Evolutionary conservation across 371 early-diverging fungal species (phyloP).

Genomic region (Mortierella sp.): DNA sequence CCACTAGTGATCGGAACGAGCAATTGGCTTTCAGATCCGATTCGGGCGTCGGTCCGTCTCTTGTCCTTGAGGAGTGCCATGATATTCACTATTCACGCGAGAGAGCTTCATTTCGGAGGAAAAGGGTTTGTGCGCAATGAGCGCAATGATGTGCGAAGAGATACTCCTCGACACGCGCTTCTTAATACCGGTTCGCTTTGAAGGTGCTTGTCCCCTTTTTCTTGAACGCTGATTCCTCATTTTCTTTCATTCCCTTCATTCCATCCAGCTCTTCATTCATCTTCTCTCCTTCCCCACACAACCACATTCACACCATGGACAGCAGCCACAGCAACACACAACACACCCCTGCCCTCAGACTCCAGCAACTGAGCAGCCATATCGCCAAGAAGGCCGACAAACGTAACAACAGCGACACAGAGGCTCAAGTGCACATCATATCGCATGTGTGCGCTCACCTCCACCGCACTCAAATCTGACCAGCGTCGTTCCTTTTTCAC

Average conservation of each 20-base stretch:
- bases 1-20: too few relatives aligned
- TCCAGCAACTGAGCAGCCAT: slow-evolving; percentile 49
- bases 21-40: too few relatives aligned
- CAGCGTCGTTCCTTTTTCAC: not conserved
- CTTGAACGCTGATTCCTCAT: not conserved
- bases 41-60: too few relatives aligned
- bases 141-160: too few relatives aligned
- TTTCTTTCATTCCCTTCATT: not conserved
- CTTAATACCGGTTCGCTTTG: not conserved
- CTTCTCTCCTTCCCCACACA: not conserved
- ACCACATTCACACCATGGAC: slow-evolving; percentile 16
- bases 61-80: too few relatives aligned
- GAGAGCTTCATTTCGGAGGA: too few relatives aligned
- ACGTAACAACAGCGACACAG: slow-evolving; percentile 7
- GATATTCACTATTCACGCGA: too few relatives aligned
- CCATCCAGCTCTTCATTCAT: not conserved
- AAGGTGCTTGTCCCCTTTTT: not conserved
- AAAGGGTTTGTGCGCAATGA: not conserved
- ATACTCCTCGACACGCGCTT: not conserved
- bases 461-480: not conserved
- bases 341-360: slow-evolving; percentile 26
- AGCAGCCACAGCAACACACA: slow-evolving; percentile 1
- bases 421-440: not conserved
- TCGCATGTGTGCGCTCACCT: not conserved
- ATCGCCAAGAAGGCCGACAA: slow-evolving; percentile 20